Percentiles rank a stretch among this genome's conserved stretches.
Evolutionary conservation across 441 rosid genomes (phyloP).

Genomic region (Capsella rubella): DNA sequence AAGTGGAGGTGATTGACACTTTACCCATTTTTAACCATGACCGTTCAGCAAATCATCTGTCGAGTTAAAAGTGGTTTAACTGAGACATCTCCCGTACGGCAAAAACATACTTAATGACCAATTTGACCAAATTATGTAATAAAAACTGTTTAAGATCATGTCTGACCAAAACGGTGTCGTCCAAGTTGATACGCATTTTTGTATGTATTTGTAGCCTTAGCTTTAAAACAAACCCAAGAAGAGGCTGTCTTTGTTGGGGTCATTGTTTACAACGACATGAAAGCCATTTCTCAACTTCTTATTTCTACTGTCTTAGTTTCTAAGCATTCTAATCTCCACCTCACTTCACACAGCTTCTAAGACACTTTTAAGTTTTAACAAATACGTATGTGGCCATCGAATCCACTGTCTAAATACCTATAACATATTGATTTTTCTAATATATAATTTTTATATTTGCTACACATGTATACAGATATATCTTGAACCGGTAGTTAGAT

Average conservation of each 20-base stretch:
- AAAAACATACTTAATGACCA: slow-evolving; percentile 17
- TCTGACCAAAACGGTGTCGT: slow-evolving; percentile 39
- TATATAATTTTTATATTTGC: background rate
- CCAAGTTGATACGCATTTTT: slow-evolving; percentile 14
- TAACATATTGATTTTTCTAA: background rate
- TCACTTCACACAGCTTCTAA: slow-evolving; percentile 35
- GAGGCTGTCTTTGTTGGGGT: slow-evolving; percentile 41
- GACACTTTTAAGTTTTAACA: slow-evolving; percentile 36
- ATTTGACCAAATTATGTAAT: slow-evolving; percentile 17
- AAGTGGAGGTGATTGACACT: slow-evolving; percentile 29
- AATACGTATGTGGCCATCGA: slow-evolving; percentile 3
- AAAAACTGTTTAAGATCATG: background rate
- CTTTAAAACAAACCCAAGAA: slow-evolving; percentile 56
- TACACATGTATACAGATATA: background rate
- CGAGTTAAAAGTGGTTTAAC: slow-evolving; percentile 25
- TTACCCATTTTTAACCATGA: slow-evolving; percentile 27
- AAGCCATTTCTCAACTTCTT: slow-evolving; percentile 54
- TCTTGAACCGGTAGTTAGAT: background rate
- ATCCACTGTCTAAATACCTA: slow-evolving; percentile 21
- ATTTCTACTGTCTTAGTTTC: slow-evolving; percentile 44
- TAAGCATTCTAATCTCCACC: slow-evolving; percentile 51
- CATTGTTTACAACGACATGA: slow-evolving; percentile 47
- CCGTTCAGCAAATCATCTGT: slow-evolving; percentile 27
- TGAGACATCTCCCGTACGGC: slow-evolving; percentile 13
- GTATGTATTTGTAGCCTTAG: slow-evolving; percentile 49